Evolutionary conservation across 768 basidiomycete species (phyloP).

Genomic region (Leccinum variicolor): DNA sequence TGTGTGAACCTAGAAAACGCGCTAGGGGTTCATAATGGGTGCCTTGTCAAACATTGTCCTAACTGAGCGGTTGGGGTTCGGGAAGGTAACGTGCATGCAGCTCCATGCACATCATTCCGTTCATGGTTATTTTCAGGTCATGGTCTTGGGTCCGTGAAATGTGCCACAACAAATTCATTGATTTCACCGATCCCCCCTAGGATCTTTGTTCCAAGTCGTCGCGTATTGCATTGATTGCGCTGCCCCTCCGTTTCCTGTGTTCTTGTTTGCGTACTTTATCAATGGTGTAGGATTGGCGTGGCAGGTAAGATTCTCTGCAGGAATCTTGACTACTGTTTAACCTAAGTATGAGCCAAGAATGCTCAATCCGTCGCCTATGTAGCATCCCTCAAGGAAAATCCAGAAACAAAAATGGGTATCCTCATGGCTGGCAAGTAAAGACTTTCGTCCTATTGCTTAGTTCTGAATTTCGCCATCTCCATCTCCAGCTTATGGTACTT

Average conservation of each 20-base stretch:
- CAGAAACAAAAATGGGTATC: slow-evolving; percentile 66
- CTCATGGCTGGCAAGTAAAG: slow-evolving; percentile 44
- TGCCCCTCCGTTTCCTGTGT: slow-evolving; percentile 62
- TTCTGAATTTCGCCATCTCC: not conserved
- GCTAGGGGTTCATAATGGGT: slow-evolving; percentile 42
- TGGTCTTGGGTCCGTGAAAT: slow-evolving; percentile 33
- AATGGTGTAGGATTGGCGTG: slow-evolving; percentile 51
- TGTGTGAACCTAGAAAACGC: slow-evolving; percentile 15
- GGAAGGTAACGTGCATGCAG: slow-evolving; percentile 29
- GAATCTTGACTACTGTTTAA: not conserved
- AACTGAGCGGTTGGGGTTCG: slow-evolving; percentile 41
- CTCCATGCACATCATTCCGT: not conserved
- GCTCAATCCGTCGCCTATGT: slow-evolving; percentile 74
- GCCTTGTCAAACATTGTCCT: slow-evolving; percentile 45
- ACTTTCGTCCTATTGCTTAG: not conserved
- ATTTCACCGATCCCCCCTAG: slow-evolving; percentile 26
- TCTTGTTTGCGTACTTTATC: slow-evolving; percentile 46
- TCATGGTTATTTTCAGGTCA: slow-evolving; percentile 28
- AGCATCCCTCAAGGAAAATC: slow-evolving; percentile 51
- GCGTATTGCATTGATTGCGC: slow-evolving; percentile 53
- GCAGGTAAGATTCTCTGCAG: slow-evolving; percentile 30
- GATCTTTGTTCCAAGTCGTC: slow-evolving; percentile 50
- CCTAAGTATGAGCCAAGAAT: slow-evolving; percentile 41
- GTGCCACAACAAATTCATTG: not conserved
- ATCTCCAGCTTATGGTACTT: slow-evolving; percentile 12